phyloP scores from a whole-genome alignment of 805 yeast genomes.

The Aciculoconidium aculeatum region DNA sequence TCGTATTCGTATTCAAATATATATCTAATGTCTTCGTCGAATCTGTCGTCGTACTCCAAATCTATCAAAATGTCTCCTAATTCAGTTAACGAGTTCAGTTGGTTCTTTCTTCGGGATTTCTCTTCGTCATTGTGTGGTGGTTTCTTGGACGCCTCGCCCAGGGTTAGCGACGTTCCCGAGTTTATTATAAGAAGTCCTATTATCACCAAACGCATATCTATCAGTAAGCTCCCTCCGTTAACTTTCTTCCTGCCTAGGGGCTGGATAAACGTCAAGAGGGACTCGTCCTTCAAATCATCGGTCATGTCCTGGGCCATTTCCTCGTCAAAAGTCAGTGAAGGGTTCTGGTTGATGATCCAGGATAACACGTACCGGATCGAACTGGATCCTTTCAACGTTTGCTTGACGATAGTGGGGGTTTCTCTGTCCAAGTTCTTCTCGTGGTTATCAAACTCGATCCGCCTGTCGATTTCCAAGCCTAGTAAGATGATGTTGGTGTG shows the following conservation, averaged over 20 bases:
- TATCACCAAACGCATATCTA: constrained; percentile 54
- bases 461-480: constrained; percentile 49
- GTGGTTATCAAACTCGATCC: constrained; percentile 26
- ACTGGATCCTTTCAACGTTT: constrained; percentile 51
- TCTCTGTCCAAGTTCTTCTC: constrained; percentile 17
- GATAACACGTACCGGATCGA: constrained; percentile 61
- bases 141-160: constrained; percentile 3
- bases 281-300: constrained; percentile 53
- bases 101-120: constrained; percentile 13
- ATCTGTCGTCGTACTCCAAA: constrained; percentile 55
- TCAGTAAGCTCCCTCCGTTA: constrained; percentile 53
- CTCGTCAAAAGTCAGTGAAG: constrained; percentile 13
- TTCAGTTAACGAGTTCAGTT: constrained; percentile 25
- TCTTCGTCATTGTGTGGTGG: constrained; percentile 6
- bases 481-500: constrained; percentile 53
- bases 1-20: constrained; percentile 54
- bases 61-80: constrained; percentile 50
- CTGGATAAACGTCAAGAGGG: constrained; percentile 54
- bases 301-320: constrained; percentile 10
- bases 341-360: constrained; percentile 48
- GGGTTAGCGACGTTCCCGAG: constrained; percentile 15
- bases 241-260: constrained; percentile 57
- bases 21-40: constrained; percentile 62
- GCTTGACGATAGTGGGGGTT: constrained; percentile 29
- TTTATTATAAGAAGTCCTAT: constrained; percentile 41